A percentile compares a stretch with the other conserved stretches of the same genome.
These are phyloP conservation scores for Aspergillus wentii DNA, from an alignment of 495 filamentous ascomycete species.

Conservation along the genomic window DNA sequence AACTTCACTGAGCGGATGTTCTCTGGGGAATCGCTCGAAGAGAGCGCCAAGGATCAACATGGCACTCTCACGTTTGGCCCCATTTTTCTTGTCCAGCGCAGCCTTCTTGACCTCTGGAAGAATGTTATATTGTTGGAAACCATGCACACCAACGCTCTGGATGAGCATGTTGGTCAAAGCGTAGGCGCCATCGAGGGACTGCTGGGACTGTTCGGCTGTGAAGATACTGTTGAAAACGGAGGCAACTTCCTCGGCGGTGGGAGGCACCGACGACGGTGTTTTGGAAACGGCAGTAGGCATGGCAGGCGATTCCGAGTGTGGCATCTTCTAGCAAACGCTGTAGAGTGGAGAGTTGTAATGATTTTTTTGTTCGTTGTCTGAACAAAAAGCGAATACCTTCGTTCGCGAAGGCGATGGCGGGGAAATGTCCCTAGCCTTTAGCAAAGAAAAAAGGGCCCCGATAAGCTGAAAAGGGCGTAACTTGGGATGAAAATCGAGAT, in stretches of 20 bases:
- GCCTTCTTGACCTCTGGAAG: conserved; percentile 71
- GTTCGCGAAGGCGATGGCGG: no score
- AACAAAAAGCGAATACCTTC: no score
- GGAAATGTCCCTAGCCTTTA: no score
- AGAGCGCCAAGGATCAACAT: conserved; percentile 93
- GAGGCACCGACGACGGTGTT: conserved; percentile 48
- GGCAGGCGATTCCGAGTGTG: conserved; percentile 55
- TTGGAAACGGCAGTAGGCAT: conserved; percentile 61
- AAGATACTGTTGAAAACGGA: conserved; percentile 72
- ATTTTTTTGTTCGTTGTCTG: no score
- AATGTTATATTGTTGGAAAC: conserved; percentile 70
- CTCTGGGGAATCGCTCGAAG: conserved; percentile 79
- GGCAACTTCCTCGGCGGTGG: conserved; percentile 66
- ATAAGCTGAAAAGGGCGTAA: no score
- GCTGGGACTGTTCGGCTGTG: conserved; percentile 73
- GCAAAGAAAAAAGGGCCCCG: no score
- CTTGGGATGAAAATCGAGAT: no score
- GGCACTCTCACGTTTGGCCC: conserved; percentile 77
- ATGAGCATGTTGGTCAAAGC: conserved; percentile 73
- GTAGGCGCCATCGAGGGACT: conserved; percentile 83
- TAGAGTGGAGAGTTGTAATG: no score
- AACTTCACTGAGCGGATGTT: conserved; percentile 74
- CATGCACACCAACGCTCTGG: conserved; percentile 71
- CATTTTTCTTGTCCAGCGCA: conserved; percentile 91
- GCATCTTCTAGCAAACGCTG: conserved; percentile 61